Percentiles rank a stretch among this genome's conserved stretches.
phyloP scores from a whole-genome alignment of 441 rosid genomes.

The Corymbia citriodora region DNA sequence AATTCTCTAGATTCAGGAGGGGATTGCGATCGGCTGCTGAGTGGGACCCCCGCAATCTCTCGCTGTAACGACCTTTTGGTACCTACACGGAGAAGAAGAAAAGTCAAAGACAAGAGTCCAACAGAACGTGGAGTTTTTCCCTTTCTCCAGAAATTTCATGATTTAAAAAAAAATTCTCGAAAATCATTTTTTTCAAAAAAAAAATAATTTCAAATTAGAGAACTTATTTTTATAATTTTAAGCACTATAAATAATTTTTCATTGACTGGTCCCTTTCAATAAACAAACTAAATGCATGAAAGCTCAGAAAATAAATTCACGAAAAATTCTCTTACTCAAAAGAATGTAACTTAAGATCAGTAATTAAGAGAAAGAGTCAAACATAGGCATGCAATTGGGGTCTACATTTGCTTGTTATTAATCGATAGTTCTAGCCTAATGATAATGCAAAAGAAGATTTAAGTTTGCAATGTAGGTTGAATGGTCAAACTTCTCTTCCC shows the following conservation, averaged over 20 bases:
- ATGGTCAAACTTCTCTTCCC: not conserved
- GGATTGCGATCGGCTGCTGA: not conserved
- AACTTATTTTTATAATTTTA: not conserved
- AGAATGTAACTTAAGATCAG: too few species aligned
- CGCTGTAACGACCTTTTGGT: not conserved
- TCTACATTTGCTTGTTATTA: not conserved
- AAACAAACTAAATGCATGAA: too few species aligned
- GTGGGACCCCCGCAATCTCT: not conserved
- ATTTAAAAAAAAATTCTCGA: too few species aligned
- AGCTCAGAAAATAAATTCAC: not conserved
- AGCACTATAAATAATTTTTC: not conserved
- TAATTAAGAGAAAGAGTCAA: not conserved
- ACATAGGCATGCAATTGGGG: fast-evolving
- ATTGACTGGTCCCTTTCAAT: fast-evolving
- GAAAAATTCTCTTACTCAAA: not conserved
- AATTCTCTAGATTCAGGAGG: not conserved
- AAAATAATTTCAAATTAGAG: not conserved
- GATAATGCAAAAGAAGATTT: not conserved
- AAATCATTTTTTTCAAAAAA: too few species aligned
- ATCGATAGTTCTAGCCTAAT: not conserved
- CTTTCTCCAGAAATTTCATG: not conserved
- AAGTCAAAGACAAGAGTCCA: not conserved
- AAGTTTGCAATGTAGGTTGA: fast-evolving
- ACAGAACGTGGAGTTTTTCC: not conserved
- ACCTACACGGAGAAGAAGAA: not conserved